These are phyloP conservation scores for Gaeumannomyces sp. DNA, from an alignment of 2,329 filamentous ascomycete species.

Conservation along the genomic window DNA sequence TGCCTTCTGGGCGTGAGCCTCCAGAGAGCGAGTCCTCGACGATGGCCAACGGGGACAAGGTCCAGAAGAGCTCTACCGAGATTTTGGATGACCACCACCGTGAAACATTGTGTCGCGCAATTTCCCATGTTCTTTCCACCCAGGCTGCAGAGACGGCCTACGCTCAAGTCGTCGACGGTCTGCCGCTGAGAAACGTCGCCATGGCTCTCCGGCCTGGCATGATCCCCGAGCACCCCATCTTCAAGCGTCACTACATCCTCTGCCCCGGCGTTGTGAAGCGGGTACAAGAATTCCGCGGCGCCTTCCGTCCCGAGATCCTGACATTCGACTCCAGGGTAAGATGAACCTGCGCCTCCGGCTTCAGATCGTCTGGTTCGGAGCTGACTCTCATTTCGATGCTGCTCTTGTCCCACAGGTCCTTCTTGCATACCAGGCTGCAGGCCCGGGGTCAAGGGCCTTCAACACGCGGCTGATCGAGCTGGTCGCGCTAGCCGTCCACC, in stretches of 20 bases:
- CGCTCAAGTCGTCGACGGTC: constrained; percentile 19
- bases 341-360: neutral
- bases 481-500: constrained; percentile 22
- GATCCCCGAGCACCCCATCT: constrained; percentile 13
- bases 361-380: neutral
- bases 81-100: constrained; percentile 1
- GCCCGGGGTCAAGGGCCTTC: constrained; percentile 21
- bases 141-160: constrained; percentile 14
- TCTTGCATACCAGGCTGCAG: constrained; percentile 18
- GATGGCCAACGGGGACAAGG: neutral
- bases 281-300: neutral
- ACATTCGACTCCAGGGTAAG: constrained; percentile 5
- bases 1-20: too few species aligned
- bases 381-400: constrained; percentile 5
- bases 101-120: constrained; percentile 11
- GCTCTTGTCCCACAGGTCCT: constrained; percentile 17
- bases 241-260: constrained; percentile 16
- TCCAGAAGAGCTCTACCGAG: constrained; percentile 11
- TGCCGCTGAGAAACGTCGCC: constrained; percentile 14
- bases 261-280: constrained; percentile 14
- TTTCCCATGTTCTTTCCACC: constrained; percentile 14
- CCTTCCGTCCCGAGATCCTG: constrained; percentile 7
- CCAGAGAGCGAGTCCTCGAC: neutral
- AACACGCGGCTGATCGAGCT: constrained; percentile 26
- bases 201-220: constrained; percentile 5